Conservation (phyloP, 306 rosid species). For the Leucaena leucocephala region DNA sequence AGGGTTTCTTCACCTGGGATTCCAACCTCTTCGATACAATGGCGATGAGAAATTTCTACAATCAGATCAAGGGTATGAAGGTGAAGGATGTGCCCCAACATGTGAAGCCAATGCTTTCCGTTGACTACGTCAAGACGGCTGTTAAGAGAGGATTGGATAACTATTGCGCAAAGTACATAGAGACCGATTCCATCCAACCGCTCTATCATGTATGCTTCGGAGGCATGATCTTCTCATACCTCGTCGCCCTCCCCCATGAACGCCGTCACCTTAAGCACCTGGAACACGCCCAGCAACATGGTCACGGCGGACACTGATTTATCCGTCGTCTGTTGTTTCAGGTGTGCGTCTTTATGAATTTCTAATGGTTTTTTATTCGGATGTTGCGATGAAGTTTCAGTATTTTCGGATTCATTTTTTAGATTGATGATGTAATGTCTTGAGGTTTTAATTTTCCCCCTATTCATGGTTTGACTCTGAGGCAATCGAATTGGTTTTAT, state of each 20-base stretch:
- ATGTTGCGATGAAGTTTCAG: background rate
- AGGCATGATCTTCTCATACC: constrained; percentile 68
- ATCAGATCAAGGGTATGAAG: constrained; percentile 57
- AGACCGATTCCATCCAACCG: constrained; percentile 51
- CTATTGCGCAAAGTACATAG: constrained; percentile 64
- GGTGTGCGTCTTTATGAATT: constrained; percentile 22
- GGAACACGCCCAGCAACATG: constrained; percentile 67
- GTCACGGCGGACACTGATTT: constrained; percentile 34
- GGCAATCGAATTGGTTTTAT: background rate
- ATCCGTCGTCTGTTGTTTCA: background rate
- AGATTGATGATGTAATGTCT: background rate
- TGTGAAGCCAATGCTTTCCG: constrained; percentile 61
- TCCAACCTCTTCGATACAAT: constrained; percentile 25
- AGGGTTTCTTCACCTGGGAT: constrained; percentile 23
- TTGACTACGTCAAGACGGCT: constrained; percentile 46
- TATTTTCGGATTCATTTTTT: background rate
- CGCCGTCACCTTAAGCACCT: constrained; percentile 70
- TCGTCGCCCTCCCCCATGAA: constrained; percentile 67
- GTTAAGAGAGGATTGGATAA: constrained; percentile 56
- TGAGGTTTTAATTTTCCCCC: background rate
- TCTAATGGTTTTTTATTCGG: background rate
- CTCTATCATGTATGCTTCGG: constrained; percentile 64
- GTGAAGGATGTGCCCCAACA: constrained; percentile 54
- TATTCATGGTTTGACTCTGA: background rate
- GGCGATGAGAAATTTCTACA: constrained; percentile 67